phyloP scores from a whole-genome alignment of 2,329 filamentous ascomycete species.

The Penicillium expansum region DNA sequence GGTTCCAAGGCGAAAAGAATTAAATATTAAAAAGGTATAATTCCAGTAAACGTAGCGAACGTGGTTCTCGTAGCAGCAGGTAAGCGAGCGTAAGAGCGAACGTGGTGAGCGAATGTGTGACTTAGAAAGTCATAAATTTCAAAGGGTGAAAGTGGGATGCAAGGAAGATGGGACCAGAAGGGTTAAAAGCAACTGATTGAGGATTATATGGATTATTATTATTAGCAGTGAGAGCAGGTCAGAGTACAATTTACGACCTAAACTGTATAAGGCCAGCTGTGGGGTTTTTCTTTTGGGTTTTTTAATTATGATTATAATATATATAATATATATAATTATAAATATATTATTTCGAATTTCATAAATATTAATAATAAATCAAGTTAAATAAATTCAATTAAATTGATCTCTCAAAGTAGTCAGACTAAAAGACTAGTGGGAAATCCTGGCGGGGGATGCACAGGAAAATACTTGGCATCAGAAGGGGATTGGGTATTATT shows the following conservation, averaged over 20 bases:
- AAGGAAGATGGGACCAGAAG: slow-evolving; percentile 25
- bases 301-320: background rate
- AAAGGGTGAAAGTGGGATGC: slow-evolving; percentile 15
- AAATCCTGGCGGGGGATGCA: slow-evolving; percentile 30
- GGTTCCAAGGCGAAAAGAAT: slow-evolving; percentile 12
- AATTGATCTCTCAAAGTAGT: background rate
- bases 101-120: slow-evolving; percentile 37
- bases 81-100: slow-evolving; percentile 40
- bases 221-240: slow-evolving; percentile 24
- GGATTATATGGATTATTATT: slow-evolving; percentile 28
- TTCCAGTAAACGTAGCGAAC: slow-evolving; percentile 37
- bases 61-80: slow-evolving; percentile 37
- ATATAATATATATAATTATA: background rate
- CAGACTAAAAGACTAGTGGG: slow-evolving; percentile 21
- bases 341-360: slow-evolving; percentile 2
- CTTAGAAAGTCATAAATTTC: slow-evolving; percentile 32
- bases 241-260: slow-evolving; percentile 24
- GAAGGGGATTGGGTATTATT: background rate
- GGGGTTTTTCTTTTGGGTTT: slow-evolving; percentile 10
- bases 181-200: slow-evolving; percentile 26
- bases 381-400: background rate
- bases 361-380: background rate
- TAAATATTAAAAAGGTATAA: slow-evolving; percentile 29
- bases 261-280: slow-evolving; percentile 24
- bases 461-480: slow-evolving; percentile 16